Conservation (phyloP, 148 eudicot genomes). For the Fagopyrum esculentum region DNA sequence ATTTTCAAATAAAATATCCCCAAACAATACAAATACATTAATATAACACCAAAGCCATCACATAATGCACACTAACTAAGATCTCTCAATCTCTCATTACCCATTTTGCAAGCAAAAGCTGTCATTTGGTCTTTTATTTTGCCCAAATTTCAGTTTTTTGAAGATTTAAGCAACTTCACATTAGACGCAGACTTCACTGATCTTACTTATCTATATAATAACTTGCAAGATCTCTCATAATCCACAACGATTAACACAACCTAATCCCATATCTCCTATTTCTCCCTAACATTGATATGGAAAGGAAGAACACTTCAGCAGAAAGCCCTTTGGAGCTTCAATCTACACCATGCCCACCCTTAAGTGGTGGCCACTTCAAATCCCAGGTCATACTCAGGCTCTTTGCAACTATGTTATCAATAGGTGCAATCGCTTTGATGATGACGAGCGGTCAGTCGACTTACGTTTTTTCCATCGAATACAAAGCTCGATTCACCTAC, state of each 20-base stretch:
- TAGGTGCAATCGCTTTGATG: slow-evolving; percentile 3
- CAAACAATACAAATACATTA: not conserved
- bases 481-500: slow-evolving; percentile 1
- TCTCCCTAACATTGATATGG: not conserved
- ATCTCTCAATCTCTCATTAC: not conserved
- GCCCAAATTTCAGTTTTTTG: not conserved
- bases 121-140: not conserved
- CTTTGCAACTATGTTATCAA: not conserved
- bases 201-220: slow-evolving; percentile 1
- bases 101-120: not conserved
- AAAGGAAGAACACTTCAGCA: not conserved
- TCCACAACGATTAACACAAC: not conserved
- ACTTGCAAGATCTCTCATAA: not conserved
- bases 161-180: not conserved
- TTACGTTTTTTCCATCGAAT: not conserved
- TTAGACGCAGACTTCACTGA: not conserved
- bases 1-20: too few relatives aligned
- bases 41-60: not conserved
- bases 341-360: not conserved
- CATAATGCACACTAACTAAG: not conserved
- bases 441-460: not conserved
- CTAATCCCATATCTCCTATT: not conserved
- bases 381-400: not conserved
- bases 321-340: not conserved
- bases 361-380: not conserved